Conservation (phyloP, 768 basidiomycete genomes). For the Suillus americanus region DNA sequence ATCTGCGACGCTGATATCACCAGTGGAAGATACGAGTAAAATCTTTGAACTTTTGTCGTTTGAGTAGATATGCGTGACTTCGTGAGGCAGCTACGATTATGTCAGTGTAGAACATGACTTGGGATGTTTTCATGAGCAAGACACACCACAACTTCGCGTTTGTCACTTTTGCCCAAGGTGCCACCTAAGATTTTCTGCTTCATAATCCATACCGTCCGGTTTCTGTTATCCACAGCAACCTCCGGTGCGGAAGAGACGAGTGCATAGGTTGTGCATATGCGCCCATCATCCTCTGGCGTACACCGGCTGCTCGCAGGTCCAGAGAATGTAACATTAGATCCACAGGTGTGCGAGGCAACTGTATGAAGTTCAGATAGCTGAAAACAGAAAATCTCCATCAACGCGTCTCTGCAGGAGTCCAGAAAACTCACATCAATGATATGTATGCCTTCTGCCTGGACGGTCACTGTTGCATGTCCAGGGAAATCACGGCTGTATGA, state of each 20-base stretch:
- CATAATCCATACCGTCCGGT: constrained; percentile 63
- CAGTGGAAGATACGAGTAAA: constrained; percentile 34
- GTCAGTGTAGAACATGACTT: constrained; percentile 9
- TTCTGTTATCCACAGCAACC: constrained; percentile 37
- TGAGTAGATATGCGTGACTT: constrained; percentile 38
- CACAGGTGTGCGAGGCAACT: constrained; percentile 66
- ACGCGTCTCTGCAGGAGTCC: not conserved
- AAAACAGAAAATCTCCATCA: constrained; percentile 10
- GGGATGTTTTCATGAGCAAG: not conserved
- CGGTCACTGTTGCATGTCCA: constrained; percentile 64
- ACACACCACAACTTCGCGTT: constrained; percentile 46
- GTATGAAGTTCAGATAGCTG: constrained; percentile 67
- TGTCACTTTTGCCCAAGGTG: constrained; percentile 34
- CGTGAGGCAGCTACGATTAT: constrained; percentile 42
- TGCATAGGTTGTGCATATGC: constrained; percentile 53
- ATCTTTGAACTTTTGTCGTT: constrained; percentile 27
- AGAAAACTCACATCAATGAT: constrained; percentile 59
- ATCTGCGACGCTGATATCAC: constrained; percentile 33
- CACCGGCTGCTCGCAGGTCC: constrained; percentile 53
- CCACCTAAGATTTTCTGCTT: constrained; percentile 47
- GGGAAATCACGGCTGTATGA: constrained; percentile 33
- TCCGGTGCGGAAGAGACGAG: constrained; percentile 51
- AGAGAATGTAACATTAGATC: constrained; percentile 61
- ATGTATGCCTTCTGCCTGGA: constrained; percentile 75
- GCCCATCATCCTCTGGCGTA: constrained; percentile 31